Conservation (phyloP, 805 yeast genomes). For the Danielozyma ontarioensis region DNA sequence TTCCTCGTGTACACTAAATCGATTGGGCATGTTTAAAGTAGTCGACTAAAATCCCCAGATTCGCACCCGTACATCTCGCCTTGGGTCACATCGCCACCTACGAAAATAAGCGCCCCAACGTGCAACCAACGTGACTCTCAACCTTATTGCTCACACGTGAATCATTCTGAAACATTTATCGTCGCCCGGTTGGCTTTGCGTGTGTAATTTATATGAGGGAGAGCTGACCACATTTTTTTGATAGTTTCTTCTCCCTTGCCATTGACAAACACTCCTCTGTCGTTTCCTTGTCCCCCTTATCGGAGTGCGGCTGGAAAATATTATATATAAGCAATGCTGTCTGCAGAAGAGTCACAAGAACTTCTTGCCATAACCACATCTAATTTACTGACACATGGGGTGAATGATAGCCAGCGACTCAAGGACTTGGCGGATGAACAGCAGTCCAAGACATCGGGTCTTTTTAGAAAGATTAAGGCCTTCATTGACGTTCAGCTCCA, state of each 20-base stretch:
- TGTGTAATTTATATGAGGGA: no score
- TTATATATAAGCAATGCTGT: conserved; percentile 8
- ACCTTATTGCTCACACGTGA: no score
- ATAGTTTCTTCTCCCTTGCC: no score
- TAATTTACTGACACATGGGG: background rate
- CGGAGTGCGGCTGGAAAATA: no score
- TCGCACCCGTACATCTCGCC: conserved; percentile 1
- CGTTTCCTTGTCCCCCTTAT: no score
- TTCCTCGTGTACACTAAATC: conserved; percentile 18
- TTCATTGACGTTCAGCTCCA: background rate
- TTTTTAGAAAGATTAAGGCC: background rate
- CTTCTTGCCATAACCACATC: conserved; percentile 5
- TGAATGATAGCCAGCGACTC: background rate
- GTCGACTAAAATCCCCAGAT: conserved; percentile 1
- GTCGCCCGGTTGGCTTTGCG: no score
- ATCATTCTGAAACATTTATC: no score
- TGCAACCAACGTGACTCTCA: conserved; percentile 9
- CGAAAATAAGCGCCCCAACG: background rate
- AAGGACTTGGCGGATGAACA: background rate
- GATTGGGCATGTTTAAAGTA: conserved; percentile 2
- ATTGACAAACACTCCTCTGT: no score
- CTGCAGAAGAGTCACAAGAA: conserved; percentile 9
- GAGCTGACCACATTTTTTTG: no score
- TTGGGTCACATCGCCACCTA: conserved; percentile 2
- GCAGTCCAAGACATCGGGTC: background rate